Base-by-base conservation (phyloP, 768 basidiomycete species). In the Dendrothele bispora region DNA sequence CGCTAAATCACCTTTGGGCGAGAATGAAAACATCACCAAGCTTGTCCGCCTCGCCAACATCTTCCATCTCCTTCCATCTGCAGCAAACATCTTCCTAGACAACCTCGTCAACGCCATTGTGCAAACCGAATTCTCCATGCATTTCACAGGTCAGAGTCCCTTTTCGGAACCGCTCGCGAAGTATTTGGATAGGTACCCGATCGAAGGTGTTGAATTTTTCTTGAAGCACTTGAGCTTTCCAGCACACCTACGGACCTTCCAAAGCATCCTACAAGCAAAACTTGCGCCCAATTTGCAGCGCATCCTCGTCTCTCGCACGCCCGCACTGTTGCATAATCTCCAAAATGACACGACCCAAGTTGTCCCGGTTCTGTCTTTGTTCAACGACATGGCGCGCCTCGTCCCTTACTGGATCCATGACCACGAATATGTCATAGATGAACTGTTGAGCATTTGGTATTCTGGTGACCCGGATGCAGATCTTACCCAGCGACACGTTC, bases 31-130 rank as follows among this genome's bases (percentile, higher is more conserved):
- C 34, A 91, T 99, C 54, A 87, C 86, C 22, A 91, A 98, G 61
- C 82, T 99, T 52, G 92, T 95, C 24, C 85, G 89, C n/a, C 74
- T 99, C 47, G 89, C 95, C 46, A 95, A 98, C 59, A 93, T 99
- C 49, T 98, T 99, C 72, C 95, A 98, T 60, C 83, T 98, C 4
- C 77, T 99, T 8, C 97, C 97, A 2, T 87, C 89, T 6, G 86
- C 94, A 0, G 95, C 97, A 37, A 91, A 91, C 54, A 86, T 89
- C 37, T 99, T 95, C 69, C 76, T 99, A 29, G 84, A 91, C 56
- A 82, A 82, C 40, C 79, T 98, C n/a, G 83, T 93, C 52, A 87
- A 86, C 50, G 75, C 84, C 8, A 83, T 98, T 43, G 94, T 98
- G 25, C 88, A 95, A 58, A 93, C 92, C 3, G 97, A 99, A 66